Evolutionary conservation across 805 yeast species (phyloP), one percentile per base, ranked within the genome.

Genomic region (Saccharomycopsis amapae): DNA sequence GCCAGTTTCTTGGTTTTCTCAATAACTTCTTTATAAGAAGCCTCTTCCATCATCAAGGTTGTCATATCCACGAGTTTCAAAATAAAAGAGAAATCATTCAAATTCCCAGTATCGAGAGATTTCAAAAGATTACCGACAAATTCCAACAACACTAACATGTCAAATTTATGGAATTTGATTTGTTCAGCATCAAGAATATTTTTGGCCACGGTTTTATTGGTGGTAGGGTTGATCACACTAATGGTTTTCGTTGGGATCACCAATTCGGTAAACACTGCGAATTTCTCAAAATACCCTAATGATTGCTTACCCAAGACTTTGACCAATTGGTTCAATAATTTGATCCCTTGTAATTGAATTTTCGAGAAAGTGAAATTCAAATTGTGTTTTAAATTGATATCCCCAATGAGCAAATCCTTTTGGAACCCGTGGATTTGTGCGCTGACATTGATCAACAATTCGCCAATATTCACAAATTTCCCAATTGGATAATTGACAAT

Each of bases 41-140:
- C 47, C 31, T 32, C 26, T 15, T 43, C 48, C 7, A 43, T 22
- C 25, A 49, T 28, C 23, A 65, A 50, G 36, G 81, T 57, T 1
- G 85, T 69, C 17, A 76, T 68, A 38, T 81, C 87, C 34, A 82
- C 68, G 43, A 81, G 63, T 53, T 81, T 74, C 40, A 73, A 66
- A 44, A 83, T 58, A 34, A 69, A 59, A 35, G 79, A 71, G 42
- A 73, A 61, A 52, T 82, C 87, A 25, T 65, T 62, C 24, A 68
- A 53, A 17, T 66, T 64, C 26, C 49, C 51, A 2, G 66, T 63
- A 6, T 71, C 67, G 38, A 73, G 50, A 3, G 59, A 47, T n/a
- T 41, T 33, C 35, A 59, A 42, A 4, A 57, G 40, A 19, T 41
- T 26, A 40, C 53, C 56, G 4, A 54, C 43, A n/a, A 59, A 34